A percentile compares a stretch with the other conserved stretches of the same genome.
Conservation (phyloP, 768 basidiomycete species). For the Phanerochaete sordida region DNA sequence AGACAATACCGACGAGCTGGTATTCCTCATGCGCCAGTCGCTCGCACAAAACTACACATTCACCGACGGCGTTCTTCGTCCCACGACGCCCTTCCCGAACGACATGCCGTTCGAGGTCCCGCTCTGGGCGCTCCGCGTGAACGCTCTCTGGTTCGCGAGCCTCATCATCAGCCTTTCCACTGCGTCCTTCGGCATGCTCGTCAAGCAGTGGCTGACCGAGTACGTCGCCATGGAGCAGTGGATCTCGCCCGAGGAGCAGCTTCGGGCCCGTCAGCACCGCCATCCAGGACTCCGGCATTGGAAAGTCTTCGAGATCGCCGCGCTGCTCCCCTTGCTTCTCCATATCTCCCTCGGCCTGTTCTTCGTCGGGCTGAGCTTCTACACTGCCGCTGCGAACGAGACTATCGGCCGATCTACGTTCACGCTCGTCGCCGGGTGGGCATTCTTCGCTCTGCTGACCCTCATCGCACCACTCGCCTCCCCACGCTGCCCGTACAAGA, state of each 20-base stretch:
- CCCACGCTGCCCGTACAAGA: background rate
- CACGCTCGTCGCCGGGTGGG: background rate
- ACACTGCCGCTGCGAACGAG: background rate
- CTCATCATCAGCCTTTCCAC: conserved; percentile 8
- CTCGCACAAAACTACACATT: no score
- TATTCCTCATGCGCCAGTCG: no score
- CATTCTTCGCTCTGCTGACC: background rate
- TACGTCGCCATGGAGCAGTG: background rate
- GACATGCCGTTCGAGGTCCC: no score
- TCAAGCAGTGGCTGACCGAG: conserved; percentile 8
- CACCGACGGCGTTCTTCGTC: no score
- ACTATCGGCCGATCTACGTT: background rate
- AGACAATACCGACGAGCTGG: no score
- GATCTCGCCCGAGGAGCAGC: background rate
- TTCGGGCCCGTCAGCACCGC: conserved; percentile 4
- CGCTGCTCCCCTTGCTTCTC: conserved; percentile 8
- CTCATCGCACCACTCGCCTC: background rate
- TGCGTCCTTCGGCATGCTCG: conserved; percentile 10
- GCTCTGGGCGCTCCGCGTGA: background rate
- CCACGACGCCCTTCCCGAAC: no score
- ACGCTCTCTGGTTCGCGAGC: conserved; percentile 11
- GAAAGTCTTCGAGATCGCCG: conserved; percentile 9
- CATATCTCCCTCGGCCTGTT: conserved; percentile 12
- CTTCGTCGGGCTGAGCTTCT: conserved; percentile 5
- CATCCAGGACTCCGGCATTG: conserved; percentile 3